phyloP scores from a whole-genome alignment of 2,329 filamentous ascomycete species.

The Hymenoscyphus infarciens region DNA sequence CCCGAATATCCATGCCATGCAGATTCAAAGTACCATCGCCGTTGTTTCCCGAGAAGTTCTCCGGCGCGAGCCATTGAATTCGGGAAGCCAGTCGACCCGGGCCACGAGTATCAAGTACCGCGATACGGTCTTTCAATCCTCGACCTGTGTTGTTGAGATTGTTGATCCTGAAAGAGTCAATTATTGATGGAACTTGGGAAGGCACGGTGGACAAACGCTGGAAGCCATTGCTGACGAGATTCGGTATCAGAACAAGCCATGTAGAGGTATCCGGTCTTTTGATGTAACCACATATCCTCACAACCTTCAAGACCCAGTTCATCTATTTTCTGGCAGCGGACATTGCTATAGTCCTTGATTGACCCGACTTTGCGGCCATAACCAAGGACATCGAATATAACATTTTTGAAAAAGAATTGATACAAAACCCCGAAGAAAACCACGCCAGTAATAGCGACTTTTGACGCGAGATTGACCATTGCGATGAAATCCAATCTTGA shows the following conservation, averaged over 20 bases:
- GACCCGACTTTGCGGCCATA: constrained; percentile 32
- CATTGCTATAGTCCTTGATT: constrained; percentile 35
- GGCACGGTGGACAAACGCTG: constrained; percentile 27
- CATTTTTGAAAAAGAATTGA: constrained; percentile 32
- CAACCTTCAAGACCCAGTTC: constrained; percentile 30
- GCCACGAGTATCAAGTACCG: constrained; percentile 29
- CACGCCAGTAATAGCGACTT: constrained; percentile 19
- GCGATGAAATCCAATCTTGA: background rate
- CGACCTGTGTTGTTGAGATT: constrained; percentile 28
- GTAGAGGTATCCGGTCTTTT: constrained; percentile 30
- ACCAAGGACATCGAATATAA: constrained; percentile 34
- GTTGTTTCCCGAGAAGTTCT: constrained; percentile 27
- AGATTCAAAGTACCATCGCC: constrained; percentile 34
- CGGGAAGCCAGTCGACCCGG: constrained; percentile 23
- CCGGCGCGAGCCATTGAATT: constrained; percentile 23
- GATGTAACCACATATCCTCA: constrained; percentile 34
- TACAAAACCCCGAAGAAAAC: constrained; percentile 31
- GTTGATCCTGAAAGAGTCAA: constrained; percentile 19
- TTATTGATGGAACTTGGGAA: background rate
- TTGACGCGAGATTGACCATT: constrained; percentile 19
- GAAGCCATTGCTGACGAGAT: constrained; percentile 28
- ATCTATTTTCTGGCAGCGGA: constrained; percentile 27
- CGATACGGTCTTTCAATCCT: constrained; percentile 26
- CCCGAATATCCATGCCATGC: constrained; percentile 35
- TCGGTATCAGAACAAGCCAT: constrained; percentile 29